These are phyloP conservation scores for Triticum monococcum DNA, from an alignment of 176 grass and related monocot species.

Conservation along the genomic window DNA sequence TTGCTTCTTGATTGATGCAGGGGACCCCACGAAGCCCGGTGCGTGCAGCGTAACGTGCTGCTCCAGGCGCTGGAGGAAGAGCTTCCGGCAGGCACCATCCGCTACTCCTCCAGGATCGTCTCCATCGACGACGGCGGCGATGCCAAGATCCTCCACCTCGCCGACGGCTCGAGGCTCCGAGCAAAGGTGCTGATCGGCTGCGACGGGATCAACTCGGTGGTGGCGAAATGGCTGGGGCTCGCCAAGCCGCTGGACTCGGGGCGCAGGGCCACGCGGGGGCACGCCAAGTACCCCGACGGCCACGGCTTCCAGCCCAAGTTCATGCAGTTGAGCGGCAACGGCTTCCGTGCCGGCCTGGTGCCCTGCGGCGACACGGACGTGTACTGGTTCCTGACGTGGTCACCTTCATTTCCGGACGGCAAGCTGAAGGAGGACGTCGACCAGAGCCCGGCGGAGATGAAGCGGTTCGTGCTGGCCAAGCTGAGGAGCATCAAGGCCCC, in stretches of 20 bases:
- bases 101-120: neutral
- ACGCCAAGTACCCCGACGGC: neutral
- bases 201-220: constrained; percentile 26
- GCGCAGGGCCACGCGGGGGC: neutral
- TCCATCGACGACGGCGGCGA: neutral
- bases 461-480: neutral
- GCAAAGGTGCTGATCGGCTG: constrained; percentile 27
- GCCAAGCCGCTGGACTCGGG: neutral
- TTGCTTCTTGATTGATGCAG: neutral
- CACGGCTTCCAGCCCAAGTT: neutral
- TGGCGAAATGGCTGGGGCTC: constrained; percentile 1
- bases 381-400: constrained; percentile 6
- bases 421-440: neutral
- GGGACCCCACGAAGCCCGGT: neutral
- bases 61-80: neutral
- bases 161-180: neutral
- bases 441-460: neutral
- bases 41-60: neutral
- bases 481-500: constrained; percentile 4
- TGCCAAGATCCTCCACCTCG: neutral
- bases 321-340: neutral
- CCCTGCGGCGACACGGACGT: neutral
- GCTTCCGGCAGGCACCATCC: neutral
- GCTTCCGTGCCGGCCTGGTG: neutral
- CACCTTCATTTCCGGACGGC: neutral